Conservation (phyloP, 164 flowering plant genomes). For the Echeveria elegans region DNA sequence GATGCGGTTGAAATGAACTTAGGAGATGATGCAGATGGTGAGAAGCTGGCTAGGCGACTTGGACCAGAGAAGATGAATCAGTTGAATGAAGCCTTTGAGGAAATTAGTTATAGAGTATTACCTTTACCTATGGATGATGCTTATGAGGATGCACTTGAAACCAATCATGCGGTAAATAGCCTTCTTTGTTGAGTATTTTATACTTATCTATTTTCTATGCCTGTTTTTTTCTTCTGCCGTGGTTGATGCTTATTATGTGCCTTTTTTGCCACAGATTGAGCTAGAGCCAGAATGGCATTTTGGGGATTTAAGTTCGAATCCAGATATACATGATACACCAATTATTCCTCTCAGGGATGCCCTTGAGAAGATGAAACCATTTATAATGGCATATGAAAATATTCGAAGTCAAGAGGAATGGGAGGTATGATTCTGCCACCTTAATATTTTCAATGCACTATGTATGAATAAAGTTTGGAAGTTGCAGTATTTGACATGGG, state of each 20-base stretch:
- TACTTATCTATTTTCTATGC: neutral
- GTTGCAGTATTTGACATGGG: neutral
- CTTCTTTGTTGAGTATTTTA: neutral
- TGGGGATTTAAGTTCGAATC: constrained; percentile 64
- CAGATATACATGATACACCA: constrained; percentile 80
- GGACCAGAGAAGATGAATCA: constrained; percentile 45
- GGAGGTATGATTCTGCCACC: constrained; percentile 43
- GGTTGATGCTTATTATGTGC: neutral
- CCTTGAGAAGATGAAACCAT: constrained; percentile 82
- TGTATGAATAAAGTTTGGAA: neutral
- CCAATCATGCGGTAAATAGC: constrained; percentile 37
- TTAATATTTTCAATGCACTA: neutral
- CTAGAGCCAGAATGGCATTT: constrained; percentile 75
- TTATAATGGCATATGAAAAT: constrained; percentile 73
- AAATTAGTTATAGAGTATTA: constrained; percentile 32
- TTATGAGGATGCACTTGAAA: constrained; percentile 47
- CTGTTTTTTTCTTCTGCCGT: too few relatives aligned
- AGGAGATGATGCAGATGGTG: constrained; percentile 53
- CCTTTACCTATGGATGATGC: constrained; percentile 58
- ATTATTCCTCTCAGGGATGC: constrained; percentile 70
- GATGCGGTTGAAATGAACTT: constrained; percentile 37
- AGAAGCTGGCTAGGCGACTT: constrained; percentile 40
- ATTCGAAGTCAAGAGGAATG: constrained; percentile 80
- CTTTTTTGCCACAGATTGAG: constrained; percentile 51
- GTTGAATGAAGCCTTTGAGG: constrained; percentile 54